Base-by-base conservation (phyloP, 1,284 basidiomycete species). In the Ustilago sp. region DNA sequence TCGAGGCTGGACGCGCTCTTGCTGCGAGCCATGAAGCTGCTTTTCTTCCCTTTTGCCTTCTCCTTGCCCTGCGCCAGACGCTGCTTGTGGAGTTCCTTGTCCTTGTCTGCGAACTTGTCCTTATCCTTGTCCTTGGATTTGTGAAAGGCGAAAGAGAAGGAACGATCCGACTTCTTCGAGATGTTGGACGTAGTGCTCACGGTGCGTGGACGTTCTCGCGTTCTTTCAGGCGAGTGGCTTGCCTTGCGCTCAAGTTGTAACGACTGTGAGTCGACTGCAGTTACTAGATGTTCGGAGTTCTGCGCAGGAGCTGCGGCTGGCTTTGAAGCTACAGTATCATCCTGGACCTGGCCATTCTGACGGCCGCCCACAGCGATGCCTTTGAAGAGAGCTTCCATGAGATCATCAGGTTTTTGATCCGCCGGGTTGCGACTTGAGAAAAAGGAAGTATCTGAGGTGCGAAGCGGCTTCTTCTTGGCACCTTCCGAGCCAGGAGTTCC, bases 311-410 rank as follows among this genome's bases (percentile, higher is more conserved):
- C 54, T 19, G 43, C 52, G 28, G 59, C 54, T 4, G 45, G 47
- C 34, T 52, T 61, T 15, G 51, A 23, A 43, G 71, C 62, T 7
- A 54, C 47, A 8, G 60, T 55, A 3, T 63, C 52, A 34, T 64
- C 68, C 7, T 69, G 45, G 2, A 34, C 5, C 36, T 36, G 60
- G 4, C 54, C 59, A 23, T 59, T 59, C 41, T 65, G 61, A 45
- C 71, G 68, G 17, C 74, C 70, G 31, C 74, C 74, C 8, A 77
- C 65, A 17, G 62, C 45, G 13, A 78, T 72, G 31, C 76, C 72
- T 31, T 68, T 68, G 66, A 81, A 81, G 56, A 81, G 76, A 50
- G 78, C 78, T 32, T 76, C 67, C 54, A 81, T 64, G 4, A 81
- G 43, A 17, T 76, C 73, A 36, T 81, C 79, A 15, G 80, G 79